These are phyloP conservation scores for Calonectria leucothoes DNA, from an alignment of 2,329 filamentous ascomycete species.

Conservation along the genomic window DNA sequence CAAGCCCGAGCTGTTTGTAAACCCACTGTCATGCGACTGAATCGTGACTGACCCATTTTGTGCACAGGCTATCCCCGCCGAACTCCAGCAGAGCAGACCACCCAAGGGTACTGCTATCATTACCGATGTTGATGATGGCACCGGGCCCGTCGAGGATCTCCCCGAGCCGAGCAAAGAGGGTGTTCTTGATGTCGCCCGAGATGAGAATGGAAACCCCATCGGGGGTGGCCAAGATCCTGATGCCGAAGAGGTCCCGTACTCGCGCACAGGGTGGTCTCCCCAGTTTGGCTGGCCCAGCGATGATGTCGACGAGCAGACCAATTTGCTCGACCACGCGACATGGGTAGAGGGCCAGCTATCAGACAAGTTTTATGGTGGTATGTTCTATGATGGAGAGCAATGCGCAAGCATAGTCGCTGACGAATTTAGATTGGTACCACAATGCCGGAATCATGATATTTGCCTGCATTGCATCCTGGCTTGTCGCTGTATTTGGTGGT, in stretches of 20 bases:
- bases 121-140: constrained; percentile 83
- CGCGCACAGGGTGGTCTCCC: constrained; percentile 86
- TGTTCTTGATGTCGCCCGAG: constrained; percentile 67
- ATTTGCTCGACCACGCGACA: constrained; percentile 87
- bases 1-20: constrained; percentile 78
- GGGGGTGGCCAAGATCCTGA: constrained; percentile 63
- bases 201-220: constrained; percentile 60
- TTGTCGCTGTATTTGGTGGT: constrained; percentile 88
- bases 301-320: constrained; percentile 68
- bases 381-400: constrained; percentile 37
- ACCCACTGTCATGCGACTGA: not conserved
- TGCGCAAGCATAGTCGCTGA: constrained; percentile 18
- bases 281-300: constrained; percentile 79
- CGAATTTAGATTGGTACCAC: constrained; percentile 90
- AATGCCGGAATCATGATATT: constrained; percentile 96
- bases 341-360: constrained; percentile 86
- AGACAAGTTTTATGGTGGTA: constrained; percentile 91
- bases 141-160: constrained; percentile 78
- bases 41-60: constrained; percentile 20
- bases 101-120: constrained; percentile 76
- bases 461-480: constrained; percentile 90
- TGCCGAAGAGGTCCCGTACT: constrained; percentile 60
- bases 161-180: constrained; percentile 79
- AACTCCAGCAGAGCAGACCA: constrained; percentile 49
- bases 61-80: constrained; percentile 51